phyloP scores from a whole-genome alignment of 257 asterid genomes.

The Nicotiana attenuata region DNA sequence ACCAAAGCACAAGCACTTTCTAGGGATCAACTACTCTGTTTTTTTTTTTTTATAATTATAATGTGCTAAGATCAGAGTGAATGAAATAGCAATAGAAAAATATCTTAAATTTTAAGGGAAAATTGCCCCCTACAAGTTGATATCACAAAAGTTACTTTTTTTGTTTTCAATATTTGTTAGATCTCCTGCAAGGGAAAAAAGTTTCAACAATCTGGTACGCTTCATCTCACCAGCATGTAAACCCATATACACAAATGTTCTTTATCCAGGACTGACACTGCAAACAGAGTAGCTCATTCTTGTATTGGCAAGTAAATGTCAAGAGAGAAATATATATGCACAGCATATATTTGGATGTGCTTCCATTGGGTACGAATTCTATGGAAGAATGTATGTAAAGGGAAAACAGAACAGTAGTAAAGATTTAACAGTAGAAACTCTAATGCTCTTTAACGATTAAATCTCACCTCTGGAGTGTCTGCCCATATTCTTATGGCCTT shows the following conservation, averaged over 20 bases:
- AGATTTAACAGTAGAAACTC: not conserved
- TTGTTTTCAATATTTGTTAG: not conserved
- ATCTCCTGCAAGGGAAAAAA: not conserved
- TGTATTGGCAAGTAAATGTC: not conserved
- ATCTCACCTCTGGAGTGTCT: conserved; percentile 84
- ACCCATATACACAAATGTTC: not conserved
- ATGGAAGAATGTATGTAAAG: not conserved
- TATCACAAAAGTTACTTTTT: not conserved
- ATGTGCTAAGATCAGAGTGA: too few relatives aligned
- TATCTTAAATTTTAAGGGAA: not conserved
- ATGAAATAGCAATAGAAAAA: too few relatives aligned
- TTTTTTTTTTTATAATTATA: too few relatives aligned
- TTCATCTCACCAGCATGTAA: not conserved
- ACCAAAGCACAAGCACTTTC: not conserved
- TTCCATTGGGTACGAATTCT: not conserved
- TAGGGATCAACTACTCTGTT: not conserved
- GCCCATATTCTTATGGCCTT: conserved; percentile 95
- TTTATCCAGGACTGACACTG: not conserved
- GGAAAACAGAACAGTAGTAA: not conserved
- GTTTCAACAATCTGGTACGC: not conserved
- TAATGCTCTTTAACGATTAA: not conserved
- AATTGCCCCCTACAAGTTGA: not conserved
- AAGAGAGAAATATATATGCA: not conserved
- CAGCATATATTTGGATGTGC: not conserved
- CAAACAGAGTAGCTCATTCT: not conserved